Evolutionary conservation across 2,329 filamentous ascomycete species (phyloP).

Genomic region (Xylaria sp.): DNA sequence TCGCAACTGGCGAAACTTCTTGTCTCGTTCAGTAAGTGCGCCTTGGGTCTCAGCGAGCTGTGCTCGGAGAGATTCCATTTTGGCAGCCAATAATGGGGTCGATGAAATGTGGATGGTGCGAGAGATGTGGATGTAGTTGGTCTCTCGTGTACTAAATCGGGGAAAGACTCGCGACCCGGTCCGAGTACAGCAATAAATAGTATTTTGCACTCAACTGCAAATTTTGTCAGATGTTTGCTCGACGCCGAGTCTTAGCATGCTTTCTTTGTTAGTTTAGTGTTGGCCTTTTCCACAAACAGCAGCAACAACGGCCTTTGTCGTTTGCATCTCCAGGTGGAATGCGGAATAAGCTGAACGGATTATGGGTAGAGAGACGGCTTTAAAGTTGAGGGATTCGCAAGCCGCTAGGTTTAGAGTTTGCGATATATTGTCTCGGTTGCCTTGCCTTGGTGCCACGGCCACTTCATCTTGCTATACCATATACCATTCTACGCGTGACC

Average conservation of each 20-base stretch:
- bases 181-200: slow-evolving; percentile 12
- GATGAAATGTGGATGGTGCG: slow-evolving; percentile 3
- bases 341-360: neutral
- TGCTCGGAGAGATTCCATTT: slow-evolving; percentile 44
- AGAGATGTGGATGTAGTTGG: slow-evolving; percentile 10
- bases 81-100: slow-evolving; percentile 9
- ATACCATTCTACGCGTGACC: slow-evolving; percentile 14
- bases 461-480: slow-evolving; percentile 10
- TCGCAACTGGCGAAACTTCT: slow-evolving; percentile 41
- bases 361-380: neutral
- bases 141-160: slow-evolving; percentile 11
- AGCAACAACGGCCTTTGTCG: slow-evolving; percentile 18
- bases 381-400: neutral
- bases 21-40: slow-evolving; percentile 42
- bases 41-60: slow-evolving; percentile 46
- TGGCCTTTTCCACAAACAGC: slow-evolving; percentile 27
- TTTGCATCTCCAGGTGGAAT: slow-evolving; percentile 21
- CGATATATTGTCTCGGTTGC: neutral
- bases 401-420: slow-evolving; percentile 7
- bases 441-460: slow-evolving; percentile 9
- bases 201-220: neutral
- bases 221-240: neutral
- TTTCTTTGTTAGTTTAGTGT: slow-evolving; percentile 26
- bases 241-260: slow-evolving; percentile 7
- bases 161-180: slow-evolving; percentile 14